Evolutionary conservation across 1,139 yeast genomes (phyloP).

Genomic region (Meyerozyma smithsonii): DNA sequence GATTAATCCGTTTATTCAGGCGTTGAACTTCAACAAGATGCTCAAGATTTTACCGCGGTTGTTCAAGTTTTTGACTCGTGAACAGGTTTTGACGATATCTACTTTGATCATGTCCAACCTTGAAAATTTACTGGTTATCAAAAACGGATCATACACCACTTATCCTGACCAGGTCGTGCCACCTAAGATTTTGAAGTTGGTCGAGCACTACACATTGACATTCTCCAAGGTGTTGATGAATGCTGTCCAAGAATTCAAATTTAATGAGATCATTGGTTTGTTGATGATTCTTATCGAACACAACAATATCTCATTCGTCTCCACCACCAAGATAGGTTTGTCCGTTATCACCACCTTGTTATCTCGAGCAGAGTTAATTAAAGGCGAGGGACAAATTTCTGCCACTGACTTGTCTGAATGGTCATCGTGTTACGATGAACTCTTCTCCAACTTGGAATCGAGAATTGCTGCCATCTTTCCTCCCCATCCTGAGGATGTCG

Average conservation of each 20-base stretch:
- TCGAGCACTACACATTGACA: constrained; percentile 77
- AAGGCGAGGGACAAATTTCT: constrained; percentile 68
- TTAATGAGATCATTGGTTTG: constrained; percentile 79
- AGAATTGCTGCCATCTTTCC: constrained; percentile 82
- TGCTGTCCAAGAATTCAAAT: constrained; percentile 77
- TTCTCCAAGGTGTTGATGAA: constrained; percentile 84
- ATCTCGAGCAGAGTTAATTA: constrained; percentile 88
- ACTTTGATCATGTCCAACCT: constrained; percentile 80
- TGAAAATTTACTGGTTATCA: constrained; percentile 74
- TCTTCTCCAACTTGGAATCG: constrained; percentile 77
- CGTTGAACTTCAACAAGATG: constrained; percentile 82
- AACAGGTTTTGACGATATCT: constrained; percentile 73
- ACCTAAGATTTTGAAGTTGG: constrained; percentile 52
- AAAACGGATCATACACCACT: constrained; percentile 72
- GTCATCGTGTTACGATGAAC: constrained; percentile 77
- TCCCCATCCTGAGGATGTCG: constrained; percentile 49
- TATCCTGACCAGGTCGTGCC: constrained; percentile 53
- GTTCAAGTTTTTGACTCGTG: constrained; percentile 74
- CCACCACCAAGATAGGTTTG: constrained; percentile 83
- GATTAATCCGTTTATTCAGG: constrained; percentile 79
- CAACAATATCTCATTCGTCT: constrained; percentile 66
- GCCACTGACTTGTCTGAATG: constrained; percentile 65
- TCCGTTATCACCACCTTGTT: constrained; percentile 82
- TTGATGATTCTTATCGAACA: constrained; percentile 69
- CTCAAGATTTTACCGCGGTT: constrained; percentile 85